These are phyloP conservation scores for Ophiocordyceps camponoti-saundersi DNA, from an alignment of 2,329 filamentous ascomycete genomes.

Conservation along the genomic window DNA sequence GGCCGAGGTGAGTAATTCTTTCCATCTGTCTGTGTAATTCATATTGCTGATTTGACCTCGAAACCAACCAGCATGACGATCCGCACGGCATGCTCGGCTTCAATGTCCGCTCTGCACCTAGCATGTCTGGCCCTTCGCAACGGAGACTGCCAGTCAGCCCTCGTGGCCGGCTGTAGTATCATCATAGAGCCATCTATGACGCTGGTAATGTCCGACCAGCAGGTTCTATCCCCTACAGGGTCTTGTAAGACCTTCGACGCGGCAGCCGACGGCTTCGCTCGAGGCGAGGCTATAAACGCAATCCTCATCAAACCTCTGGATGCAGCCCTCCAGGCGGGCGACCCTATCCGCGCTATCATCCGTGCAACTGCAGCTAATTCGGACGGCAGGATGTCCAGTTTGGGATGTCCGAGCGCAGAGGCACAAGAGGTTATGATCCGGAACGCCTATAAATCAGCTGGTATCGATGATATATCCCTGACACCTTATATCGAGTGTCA, in stretches of 20 bases:
- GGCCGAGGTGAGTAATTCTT: background rate
- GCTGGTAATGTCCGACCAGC: constrained; percentile 1
- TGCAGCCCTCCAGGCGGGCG: constrained; percentile 21
- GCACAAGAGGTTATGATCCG: constrained; percentile 14
- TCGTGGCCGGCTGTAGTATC: constrained; percentile 10
- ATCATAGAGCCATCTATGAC: constrained; percentile 6
- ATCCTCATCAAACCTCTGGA: constrained; percentile 21
- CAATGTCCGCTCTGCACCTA: background rate
- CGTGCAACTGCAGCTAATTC: constrained; percentile 13
- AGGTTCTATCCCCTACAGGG: constrained; percentile 8
- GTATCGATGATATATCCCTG: constrained; percentile 3
- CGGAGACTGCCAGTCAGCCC: constrained; percentile 2
- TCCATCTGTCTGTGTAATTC: background rate
- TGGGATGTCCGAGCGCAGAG: constrained; percentile 17
- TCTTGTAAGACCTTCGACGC: constrained; percentile 12
- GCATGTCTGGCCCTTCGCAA: background rate
- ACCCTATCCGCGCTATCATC: constrained; percentile 10
- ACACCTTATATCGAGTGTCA: constrained; percentile 7
- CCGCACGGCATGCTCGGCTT: background rate
- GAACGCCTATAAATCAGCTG: constrained; percentile 10
- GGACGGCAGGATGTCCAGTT: constrained; percentile 22
- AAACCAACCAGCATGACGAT: background rate
- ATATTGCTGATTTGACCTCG: background rate
- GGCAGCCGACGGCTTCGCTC: constrained; percentile 22
- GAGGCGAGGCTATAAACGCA: constrained; percentile 21